Percentiles rank a stretch among this genome's conserved stretches.
Conservation (phyloP, 2,329 filamentous ascomycete species). For the Colletotrichum sp. region DNA sequence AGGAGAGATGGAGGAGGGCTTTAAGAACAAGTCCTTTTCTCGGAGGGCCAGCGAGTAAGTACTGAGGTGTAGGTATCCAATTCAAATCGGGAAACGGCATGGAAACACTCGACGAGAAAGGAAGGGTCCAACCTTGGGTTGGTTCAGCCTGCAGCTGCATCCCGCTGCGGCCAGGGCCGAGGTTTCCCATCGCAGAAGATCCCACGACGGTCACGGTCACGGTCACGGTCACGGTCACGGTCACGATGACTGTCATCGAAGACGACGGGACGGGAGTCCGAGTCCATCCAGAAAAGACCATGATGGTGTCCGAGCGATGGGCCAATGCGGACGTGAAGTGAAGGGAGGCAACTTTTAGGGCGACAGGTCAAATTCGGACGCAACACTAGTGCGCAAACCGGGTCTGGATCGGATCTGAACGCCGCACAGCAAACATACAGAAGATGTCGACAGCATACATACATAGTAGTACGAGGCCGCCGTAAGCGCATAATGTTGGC, state of each 20-base stretch:
- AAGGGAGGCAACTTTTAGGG: not conserved
- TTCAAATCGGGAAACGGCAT: not conserved
- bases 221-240: not conserved
- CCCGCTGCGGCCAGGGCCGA: not conserved
- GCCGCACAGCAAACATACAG: not conserved
- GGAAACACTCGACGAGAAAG: not conserved
- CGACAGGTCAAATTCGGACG: conserved; percentile 7
- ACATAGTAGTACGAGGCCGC: not conserved
- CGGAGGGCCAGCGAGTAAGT: not conserved
- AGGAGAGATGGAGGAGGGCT: not conserved
- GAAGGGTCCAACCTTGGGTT: not conserved
- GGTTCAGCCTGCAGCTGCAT: not conserved
- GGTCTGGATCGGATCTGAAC: not conserved
- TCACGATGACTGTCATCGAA: not conserved
- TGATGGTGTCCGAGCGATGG: not conserved
- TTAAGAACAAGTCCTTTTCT: not conserved
- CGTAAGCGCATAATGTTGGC: not conserved
- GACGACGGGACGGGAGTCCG: not conserved
- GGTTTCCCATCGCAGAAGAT: not conserved
- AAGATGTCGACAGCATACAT: not conserved
- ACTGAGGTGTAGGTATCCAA: not conserved
- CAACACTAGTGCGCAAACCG: not conserved
- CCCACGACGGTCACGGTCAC: not conserved
- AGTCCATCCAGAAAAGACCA: not conserved
- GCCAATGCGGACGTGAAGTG: not conserved